Percentiles rank a stretch among this genome's conserved stretches.
Evolutionary conservation across 352 stramenopile species (phyloP).

Genomic region (Albugo candida): DNA sequence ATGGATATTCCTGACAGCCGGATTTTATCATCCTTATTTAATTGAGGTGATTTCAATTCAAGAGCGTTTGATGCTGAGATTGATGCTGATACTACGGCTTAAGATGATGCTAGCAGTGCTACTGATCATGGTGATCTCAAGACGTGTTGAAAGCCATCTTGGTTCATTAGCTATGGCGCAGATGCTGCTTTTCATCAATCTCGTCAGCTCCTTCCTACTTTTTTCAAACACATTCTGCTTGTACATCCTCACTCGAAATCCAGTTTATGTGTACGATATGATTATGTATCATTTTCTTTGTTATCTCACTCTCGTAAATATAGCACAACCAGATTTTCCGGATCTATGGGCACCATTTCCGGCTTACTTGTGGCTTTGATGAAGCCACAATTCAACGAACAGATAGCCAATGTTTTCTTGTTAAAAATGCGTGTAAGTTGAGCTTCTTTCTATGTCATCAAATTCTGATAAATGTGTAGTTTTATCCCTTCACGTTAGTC

Average conservation of each 20-base stretch:
- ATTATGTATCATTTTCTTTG: not conserved
- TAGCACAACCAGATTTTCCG: slow-evolving; percentile 16
- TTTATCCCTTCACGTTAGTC: not conserved
- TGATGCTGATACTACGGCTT: not conserved
- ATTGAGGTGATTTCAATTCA: slow-evolving; percentile 22
- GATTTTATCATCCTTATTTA: slow-evolving; percentile 70
- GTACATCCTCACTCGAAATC: slow-evolving; percentile 67
- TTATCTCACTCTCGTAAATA: not conserved
- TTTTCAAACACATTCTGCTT: slow-evolving; percentile 65
- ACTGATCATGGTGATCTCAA: slow-evolving; percentile 39
- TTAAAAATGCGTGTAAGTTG: slow-evolving; percentile 40
- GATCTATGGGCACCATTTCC: slow-evolving; percentile 57
- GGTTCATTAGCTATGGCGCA: slow-evolving; percentile 37
- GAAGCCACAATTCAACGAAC: slow-evolving; percentile 44
- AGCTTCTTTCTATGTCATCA: not conserved
- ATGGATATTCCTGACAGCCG: slow-evolving; percentile 70
- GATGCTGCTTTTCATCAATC: slow-evolving; percentile 59
- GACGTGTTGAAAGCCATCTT: slow-evolving; percentile 58
- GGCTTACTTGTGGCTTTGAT: slow-evolving; percentile 65
- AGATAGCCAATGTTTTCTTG: slow-evolving; percentile 25
- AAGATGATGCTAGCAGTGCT: slow-evolving; percentile 48
- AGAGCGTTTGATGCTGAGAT: not conserved
- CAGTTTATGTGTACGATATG: slow-evolving; percentile 48
- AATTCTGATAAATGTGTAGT: slow-evolving; percentile 2
- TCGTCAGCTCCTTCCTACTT: slow-evolving; percentile 37